Percentiles rank a stretch among this genome's conserved stretches.
phyloP scores from a whole-genome alignment of 306 rosid genomes.

The Lathyrus sativus region DNA sequence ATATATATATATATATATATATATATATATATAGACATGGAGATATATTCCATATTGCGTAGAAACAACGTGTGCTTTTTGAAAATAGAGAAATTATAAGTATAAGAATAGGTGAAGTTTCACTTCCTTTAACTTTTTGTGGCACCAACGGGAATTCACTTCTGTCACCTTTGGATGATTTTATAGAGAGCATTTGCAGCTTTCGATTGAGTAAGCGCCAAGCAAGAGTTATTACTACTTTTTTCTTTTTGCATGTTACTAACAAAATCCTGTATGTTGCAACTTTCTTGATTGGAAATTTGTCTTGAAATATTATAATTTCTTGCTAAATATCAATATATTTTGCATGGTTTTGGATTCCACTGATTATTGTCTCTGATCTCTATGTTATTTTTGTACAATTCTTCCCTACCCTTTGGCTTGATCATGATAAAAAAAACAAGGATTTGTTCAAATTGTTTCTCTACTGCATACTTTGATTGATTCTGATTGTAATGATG shows the following conservation, averaged over 20 bases:
- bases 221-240: not conserved
- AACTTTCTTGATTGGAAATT: conserved; percentile 9
- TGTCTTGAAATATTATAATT: conserved; percentile 19
- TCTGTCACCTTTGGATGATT: conserved; percentile 18
- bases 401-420: conserved; percentile 15
- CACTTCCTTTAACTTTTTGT: not conserved
- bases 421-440: not conserved
- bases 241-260: not conserved
- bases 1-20: too few species aligned
- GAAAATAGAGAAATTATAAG: not conserved
- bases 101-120: conserved; percentile 28
- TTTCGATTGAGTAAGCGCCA: conserved; percentile 35
- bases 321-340: conserved; percentile 19
- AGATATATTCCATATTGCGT: conserved; percentile 33
- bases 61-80: conserved; percentile 6
- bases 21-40: not conserved
- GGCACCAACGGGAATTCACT: not conserved
- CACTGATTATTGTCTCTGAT: not conserved
- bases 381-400: not conserved
- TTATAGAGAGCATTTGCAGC: not conserved
- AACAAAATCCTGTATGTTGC: not conserved
- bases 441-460: conserved; percentile 15
- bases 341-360: not conserved
- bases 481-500: conserved; percentile 13
- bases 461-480: conserved; percentile 9